phyloP scores from a whole-genome alignment of 225 moss, liverwort and hornwort genomes.

The Pleurozium schreberi region DNA sequence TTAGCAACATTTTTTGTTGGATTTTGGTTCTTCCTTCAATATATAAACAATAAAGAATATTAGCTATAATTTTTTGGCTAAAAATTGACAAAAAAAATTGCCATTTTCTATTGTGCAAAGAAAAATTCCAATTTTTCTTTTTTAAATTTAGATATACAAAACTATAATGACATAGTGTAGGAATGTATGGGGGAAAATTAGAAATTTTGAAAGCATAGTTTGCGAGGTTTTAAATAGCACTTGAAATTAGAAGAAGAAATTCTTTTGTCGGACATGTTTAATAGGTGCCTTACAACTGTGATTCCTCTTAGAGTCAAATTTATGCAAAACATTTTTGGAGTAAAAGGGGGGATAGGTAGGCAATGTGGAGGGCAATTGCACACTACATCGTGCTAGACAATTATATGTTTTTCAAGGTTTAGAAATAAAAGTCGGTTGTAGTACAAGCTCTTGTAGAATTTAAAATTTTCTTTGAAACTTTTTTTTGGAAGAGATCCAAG shows the following conservation, averaged over 20 bases:
- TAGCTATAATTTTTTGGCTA: not conserved
- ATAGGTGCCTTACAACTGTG: not conserved
- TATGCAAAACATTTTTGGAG: not conserved
- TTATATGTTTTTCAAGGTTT: not conserved
- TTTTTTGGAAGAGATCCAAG: not conserved
- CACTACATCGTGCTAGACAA: not conserved
- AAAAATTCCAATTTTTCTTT: not conserved
- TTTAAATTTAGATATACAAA: not conserved
- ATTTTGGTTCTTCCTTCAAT: not conserved
- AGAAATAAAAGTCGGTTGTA: not conserved
- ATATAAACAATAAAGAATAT: not conserved
- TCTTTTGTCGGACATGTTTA: not conserved
- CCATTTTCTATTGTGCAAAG: not conserved
- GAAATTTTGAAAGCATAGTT: not conserved
- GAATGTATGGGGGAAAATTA: rapidly evolving
- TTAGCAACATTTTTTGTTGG: not conserved
- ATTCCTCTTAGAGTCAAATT: not conserved
- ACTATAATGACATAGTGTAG: rapidly evolving
- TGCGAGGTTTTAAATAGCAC: not conserved
- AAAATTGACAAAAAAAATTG: not conserved
- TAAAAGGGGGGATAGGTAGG: rapidly evolving
- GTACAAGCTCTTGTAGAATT: not conserved
- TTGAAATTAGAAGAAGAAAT: not conserved
- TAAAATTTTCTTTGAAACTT: not conserved
- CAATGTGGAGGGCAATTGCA: not conserved